phyloP scores from a whole-genome alignment of 2,329 filamentous ascomycete genomes.

The Colletotrichum spinosum region DNA sequence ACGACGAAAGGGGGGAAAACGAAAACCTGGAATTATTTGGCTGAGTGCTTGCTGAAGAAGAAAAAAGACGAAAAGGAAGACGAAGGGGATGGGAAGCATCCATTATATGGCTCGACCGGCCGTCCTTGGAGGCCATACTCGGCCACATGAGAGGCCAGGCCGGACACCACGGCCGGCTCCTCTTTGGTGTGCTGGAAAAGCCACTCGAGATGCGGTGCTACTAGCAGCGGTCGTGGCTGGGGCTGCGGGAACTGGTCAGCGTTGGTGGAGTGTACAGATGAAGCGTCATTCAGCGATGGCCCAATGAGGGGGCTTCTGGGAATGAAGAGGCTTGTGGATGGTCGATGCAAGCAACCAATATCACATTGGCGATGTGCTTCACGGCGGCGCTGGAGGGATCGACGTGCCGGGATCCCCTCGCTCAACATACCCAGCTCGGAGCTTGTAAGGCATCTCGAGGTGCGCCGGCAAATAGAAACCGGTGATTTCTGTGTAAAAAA shows the following conservation, averaged over 20 bases:
- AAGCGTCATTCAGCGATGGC: slow-evolving; percentile 31
- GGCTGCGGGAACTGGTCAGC: slow-evolving; percentile 26
- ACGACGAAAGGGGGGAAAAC: slow-evolving; percentile 57
- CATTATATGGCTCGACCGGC: slow-evolving; percentile 40
- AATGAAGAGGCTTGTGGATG: slow-evolving; percentile 34
- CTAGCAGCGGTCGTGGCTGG: slow-evolving; percentile 32
- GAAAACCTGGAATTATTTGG: slow-evolving; percentile 64
- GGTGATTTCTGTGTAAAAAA: slow-evolving; percentile 1
- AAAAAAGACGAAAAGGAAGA: slow-evolving; percentile 57
- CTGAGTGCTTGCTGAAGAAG: slow-evolving; percentile 75
- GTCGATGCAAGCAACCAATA: slow-evolving; percentile 36
- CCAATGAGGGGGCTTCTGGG: slow-evolving; percentile 33
- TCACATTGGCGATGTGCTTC: slow-evolving; percentile 37
- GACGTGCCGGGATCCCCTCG: slow-evolving; percentile 29
- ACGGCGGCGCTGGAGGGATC: slow-evolving; percentile 29
- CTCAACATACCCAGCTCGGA: slow-evolving; percentile 14
- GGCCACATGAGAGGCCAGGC: slow-evolving; percentile 19
- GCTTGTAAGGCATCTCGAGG: slow-evolving; percentile 14
- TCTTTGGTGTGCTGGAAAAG: slow-evolving; percentile 20
- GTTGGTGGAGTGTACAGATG: slow-evolving; percentile 27
- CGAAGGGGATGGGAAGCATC: slow-evolving; percentile 52
- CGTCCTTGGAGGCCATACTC: slow-evolving; percentile 26
- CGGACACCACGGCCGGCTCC: too few species aligned
- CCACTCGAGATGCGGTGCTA: slow-evolving; percentile 35
- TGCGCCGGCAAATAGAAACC: slow-evolving; percentile 32